Evolutionary conservation across 1,284 basidiomycete species (phyloP).

Genomic region (Tylopilus sp.): DNA sequence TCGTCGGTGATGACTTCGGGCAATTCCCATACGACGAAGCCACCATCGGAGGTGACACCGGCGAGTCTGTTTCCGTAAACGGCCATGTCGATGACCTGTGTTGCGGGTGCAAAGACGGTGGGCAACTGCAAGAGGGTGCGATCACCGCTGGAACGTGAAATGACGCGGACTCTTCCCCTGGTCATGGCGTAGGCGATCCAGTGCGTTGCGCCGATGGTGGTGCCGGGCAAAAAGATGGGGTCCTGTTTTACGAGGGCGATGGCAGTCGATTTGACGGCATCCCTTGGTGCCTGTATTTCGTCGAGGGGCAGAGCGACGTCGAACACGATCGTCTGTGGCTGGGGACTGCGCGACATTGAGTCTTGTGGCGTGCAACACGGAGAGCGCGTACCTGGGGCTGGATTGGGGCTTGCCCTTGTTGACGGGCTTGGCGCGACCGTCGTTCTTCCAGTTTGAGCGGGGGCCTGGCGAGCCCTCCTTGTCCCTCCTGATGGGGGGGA

Average conservation of each 20-base stretch:
- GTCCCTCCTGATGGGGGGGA: constrained; percentile 47
- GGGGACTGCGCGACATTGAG: constrained; percentile 40
- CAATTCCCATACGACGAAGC: constrained; percentile 82
- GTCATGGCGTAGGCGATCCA: constrained; percentile 91
- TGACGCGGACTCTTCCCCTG: constrained; percentile 82
- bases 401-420: constrained; percentile 50
- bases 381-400: constrained; percentile 52
- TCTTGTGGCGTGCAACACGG: not conserved
- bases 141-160: constrained; percentile 80
- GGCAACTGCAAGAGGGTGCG: constrained; percentile 78
- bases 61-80: constrained; percentile 78
- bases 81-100: constrained; percentile 78
- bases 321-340: constrained; percentile 66
- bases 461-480: constrained; percentile 70
- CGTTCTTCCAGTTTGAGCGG: constrained; percentile 46
- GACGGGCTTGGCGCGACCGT: constrained; percentile 40
- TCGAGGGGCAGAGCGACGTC: constrained; percentile 70
- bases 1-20: constrained; percentile 79
- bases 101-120: constrained; percentile 54
- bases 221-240: constrained; percentile 73
- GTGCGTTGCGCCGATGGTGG: constrained; percentile 81
- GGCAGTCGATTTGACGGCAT: constrained; percentile 75
- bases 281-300: constrained; percentile 68
- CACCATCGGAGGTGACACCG: constrained; percentile 80
- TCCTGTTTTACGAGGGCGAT: constrained; percentile 83